Base-by-base conservation (phyloP, 139 green algal species). In the Picochlorum sp. region DNA sequence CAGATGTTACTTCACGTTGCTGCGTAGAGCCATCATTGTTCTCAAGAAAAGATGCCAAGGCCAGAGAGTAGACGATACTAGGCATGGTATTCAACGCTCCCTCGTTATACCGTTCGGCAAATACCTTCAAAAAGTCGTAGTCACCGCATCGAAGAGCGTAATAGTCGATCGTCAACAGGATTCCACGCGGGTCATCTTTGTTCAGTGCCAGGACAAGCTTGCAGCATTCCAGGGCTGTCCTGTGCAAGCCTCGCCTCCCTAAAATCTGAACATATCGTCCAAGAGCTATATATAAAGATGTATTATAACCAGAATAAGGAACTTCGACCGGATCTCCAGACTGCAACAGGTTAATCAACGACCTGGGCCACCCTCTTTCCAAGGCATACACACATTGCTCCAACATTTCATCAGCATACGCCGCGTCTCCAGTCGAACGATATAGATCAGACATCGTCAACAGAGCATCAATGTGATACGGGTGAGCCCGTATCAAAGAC, bases 191-290 rank as follows among this genome's bases (percentile, higher is more conserved):
- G 59, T 97, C 90, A 14, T 80, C 69, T 2, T 67, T 65, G 55
- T 95, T 80, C 39, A 97, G 64, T 12, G 69, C 65, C 61, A 97
- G 74, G 60, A 96, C 69, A 74, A 97, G 75, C 78, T 96, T 96
- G 67, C 70, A 83, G 20, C 73, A 70, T 76, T 97, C 88, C 2
- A 97, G 81, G 5, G 90, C 85, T 8, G 87, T 88, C 26, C 72
- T 50, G 64, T 91, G 83, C 56, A 84, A 69, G 33, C 89, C 85
- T 14, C 79, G 69, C 1, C 89, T 82, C 45, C 72, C 84, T 26
- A 95, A 70, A 1, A 63, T 59, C 79, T 95, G 81, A 50, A 77
- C 59, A 57, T 81, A 80, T 18, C 81, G 64, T 36, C 92, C 95
- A 13, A 96, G 75, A 18, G 85, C 82, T 25, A 74, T 39, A 65